These are phyloP conservation scores for Entomortierella chlamydospora DNA, from an alignment of 192 early-diverging fungal genomes.

Conservation along the genomic window DNA sequence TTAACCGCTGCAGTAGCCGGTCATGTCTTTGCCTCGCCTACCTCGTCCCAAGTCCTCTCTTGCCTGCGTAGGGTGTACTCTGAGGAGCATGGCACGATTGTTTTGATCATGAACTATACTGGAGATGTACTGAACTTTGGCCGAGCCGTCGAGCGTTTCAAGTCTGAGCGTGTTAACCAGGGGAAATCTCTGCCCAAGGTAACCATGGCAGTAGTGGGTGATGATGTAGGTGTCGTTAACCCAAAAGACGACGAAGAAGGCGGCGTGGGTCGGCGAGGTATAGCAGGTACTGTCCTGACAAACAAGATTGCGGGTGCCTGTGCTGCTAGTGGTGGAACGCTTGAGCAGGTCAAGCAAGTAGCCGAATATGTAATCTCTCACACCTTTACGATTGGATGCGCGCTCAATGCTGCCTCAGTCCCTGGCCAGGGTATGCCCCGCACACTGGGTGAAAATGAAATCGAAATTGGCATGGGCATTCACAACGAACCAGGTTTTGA, in stretches of 20 bases:
- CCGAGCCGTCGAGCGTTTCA: conserved; percentile 81
- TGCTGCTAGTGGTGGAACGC: conserved; percentile 68
- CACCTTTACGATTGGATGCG: conserved; percentile 85
- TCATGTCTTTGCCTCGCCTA: conserved; percentile 89
- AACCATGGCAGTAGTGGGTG: conserved; percentile 81
- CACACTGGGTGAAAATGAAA: conserved; percentile 63
- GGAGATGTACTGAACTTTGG: conserved; percentile 86
- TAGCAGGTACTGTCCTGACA: conserved; percentile 82
- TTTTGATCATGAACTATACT: conserved; percentile 92
- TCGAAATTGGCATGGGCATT: conserved; percentile 83
- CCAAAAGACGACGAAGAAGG: conserved; percentile 63
- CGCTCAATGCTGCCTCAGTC: conserved; percentile 78
- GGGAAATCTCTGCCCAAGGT: conserved; percentile 58
- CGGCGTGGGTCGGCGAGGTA: conserved; percentile 79
- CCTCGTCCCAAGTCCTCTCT: conserved; percentile 80
- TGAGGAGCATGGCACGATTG: conserved; percentile 71
- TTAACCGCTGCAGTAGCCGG: conserved; percentile 85
- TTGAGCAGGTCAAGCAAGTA: conserved; percentile 65
- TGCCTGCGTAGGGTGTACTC: conserved; percentile 74
- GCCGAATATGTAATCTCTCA: conserved; percentile 69
- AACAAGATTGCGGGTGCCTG: conserved; percentile 86
- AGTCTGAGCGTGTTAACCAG: conserved; percentile 70
- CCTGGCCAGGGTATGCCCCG: conserved; percentile 72
- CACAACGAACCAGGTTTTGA: conserved; percentile 86
- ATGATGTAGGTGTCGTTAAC: conserved; percentile 84